Evolutionary conservation across 352 stramenopile species (phyloP), one percentile per base, ranked within the genome.

Genomic region (Saprolegnia parasitica): DNA sequence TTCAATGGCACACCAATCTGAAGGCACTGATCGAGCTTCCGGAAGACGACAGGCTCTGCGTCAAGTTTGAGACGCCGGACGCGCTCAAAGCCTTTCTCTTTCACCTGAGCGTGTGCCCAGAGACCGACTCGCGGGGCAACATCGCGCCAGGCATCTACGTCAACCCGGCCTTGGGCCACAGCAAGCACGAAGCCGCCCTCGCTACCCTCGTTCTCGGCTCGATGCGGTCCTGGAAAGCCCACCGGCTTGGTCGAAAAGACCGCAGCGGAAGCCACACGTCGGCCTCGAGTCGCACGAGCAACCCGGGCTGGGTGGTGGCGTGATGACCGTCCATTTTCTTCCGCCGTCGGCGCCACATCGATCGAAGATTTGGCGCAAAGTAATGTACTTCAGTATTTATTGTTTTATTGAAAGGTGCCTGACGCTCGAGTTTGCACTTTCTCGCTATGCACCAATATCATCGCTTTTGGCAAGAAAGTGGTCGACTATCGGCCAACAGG

Each of bases 1-100:
- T 60, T 2, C 24, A 60, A 24, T 60, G 52, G 52, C 52, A 60
- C 35, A 8, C 52, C 24, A 60, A 60, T 24, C 35, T 60, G 13
- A 60, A 60, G 35, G 52, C 20, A 16, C 16, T n/a, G 24, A 42
- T 60, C 20, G 35, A 3, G 13, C 13, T 60, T 16, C 35, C 35
- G 13, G 52, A 42, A 16, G 52, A 60, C 20, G 11, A 49, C 42
- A n/a, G 13, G 42, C 42, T 49, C 42, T n/a, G 11, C 42, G 42
- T 49, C 11, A 49, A 49, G 8, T 49, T 49, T n/a, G 42, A 49
- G 42, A n/a, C 42, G 13, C 42, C 42, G 13, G 42, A 49, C 42
- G 42, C 42, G 1, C 42, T 49, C 42, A 15, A n/a, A 15, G 18
- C 13, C 3, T 49, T 49, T n/a, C 42, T 49, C 42, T n/a, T 49